These are phyloP conservation scores for Tylopilus cervinicoccineus DNA, from an alignment of 768 basidiomycete species.

Conservation along the genomic window DNA sequence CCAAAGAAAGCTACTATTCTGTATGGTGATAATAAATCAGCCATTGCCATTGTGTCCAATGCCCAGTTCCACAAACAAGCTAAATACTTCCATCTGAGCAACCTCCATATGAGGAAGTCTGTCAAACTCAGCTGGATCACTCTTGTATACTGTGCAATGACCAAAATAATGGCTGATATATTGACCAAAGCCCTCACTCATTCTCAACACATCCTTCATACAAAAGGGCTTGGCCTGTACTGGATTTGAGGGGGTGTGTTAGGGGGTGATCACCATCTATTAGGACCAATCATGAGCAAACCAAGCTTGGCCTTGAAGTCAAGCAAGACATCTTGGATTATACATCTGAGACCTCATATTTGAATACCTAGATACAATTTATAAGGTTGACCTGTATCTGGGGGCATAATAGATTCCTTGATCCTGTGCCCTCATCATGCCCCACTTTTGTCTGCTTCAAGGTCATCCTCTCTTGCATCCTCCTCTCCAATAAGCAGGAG, in stretches of 20 bases:
- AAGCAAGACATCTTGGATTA: too few relatives aligned
- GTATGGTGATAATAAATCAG: constrained; percentile 19
- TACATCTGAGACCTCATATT: too few relatives aligned
- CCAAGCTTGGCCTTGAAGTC: too few relatives aligned
- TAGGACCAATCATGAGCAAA: too few relatives aligned
- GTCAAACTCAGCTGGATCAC: background rate
- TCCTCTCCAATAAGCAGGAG: too few relatives aligned
- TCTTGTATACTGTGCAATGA: constrained; percentile 16
- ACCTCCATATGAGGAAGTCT: constrained; percentile 24
- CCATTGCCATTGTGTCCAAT: constrained; percentile 25
- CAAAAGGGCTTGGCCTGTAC: background rate
- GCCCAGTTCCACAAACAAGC: constrained; percentile 7
- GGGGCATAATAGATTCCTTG: too few relatives aligned
- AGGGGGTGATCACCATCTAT: too few relatives aligned
- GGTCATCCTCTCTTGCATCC: too few relatives aligned
- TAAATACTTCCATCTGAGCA: constrained; percentile 7
- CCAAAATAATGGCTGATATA: constrained; percentile 24
- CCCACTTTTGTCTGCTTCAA: too few relatives aligned
- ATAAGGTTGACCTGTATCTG: too few relatives aligned
- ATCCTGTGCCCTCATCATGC: too few relatives aligned
- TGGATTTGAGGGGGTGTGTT: background rate
- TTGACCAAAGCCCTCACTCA: background rate
- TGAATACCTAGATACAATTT: too few relatives aligned
- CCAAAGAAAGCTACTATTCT: constrained; percentile 14
- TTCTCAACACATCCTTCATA: background rate